phyloP scores from a whole-genome alignment of 2,329 filamentous ascomycete genomes.

The Fusarium sp. region DNA sequence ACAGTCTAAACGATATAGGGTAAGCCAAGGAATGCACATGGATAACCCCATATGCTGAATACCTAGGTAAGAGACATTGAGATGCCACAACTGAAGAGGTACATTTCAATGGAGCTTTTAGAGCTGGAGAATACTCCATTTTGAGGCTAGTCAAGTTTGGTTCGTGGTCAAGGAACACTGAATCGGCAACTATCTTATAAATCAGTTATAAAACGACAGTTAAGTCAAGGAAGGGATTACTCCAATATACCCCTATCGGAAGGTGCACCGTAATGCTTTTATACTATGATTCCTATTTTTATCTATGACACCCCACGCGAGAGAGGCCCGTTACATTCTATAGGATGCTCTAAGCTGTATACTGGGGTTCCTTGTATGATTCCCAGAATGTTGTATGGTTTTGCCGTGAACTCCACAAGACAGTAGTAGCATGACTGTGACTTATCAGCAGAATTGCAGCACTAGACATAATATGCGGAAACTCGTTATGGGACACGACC shows the following conservation, averaged over 20 bases:
- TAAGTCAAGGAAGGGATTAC: background rate
- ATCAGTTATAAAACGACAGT: constrained; percentile 2
- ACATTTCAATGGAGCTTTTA: background rate
- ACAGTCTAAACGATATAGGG: background rate
- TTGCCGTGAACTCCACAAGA: background rate
- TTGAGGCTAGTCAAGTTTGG: background rate
- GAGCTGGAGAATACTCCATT: background rate
- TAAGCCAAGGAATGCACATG: background rate
- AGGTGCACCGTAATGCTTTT: background rate
- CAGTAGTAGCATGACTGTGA: background rate
- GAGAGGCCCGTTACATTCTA: background rate
- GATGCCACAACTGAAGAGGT: constrained; percentile 4
- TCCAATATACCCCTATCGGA: background rate
- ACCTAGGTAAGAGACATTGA: background rate
- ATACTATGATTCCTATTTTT: background rate
- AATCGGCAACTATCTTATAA: background rate
- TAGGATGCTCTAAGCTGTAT: background rate
- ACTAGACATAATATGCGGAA: background rate
- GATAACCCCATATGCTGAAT: background rate
- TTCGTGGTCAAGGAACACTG: background rate
- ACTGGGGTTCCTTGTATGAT: background rate
- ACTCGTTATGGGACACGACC: background rate
- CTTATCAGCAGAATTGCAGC: background rate
- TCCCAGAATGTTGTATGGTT: background rate
- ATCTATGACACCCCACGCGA: background rate